A percentile compares a stretch with the other conserved stretches of the same genome.
Conservation (phyloP, 495 filamentous ascomycete genomes). For the Xylaria sp. region DNA sequence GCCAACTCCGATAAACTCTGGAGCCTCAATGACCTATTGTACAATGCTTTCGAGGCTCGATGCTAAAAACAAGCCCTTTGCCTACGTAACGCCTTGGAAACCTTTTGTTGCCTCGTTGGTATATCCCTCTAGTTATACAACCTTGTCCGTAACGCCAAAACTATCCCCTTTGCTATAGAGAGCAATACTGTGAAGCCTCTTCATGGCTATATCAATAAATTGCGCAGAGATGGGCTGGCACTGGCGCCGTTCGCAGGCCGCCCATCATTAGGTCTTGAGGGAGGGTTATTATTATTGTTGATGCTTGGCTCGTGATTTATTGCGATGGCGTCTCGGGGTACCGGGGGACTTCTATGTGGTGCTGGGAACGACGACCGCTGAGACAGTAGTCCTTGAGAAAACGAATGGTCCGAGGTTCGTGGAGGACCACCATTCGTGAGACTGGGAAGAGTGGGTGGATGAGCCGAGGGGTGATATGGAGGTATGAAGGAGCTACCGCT, state of each 20-base stretch:
- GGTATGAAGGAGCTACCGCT: slow-evolving; percentile 31
- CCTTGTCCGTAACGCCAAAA: slow-evolving; percentile 29
- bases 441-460: slow-evolving; percentile 45
- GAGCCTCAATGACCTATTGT: slow-evolving; percentile 17
- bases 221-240: slow-evolving; percentile 76
- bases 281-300: slow-evolving; percentile 26
- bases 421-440: slow-evolving; percentile 45
- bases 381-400: slow-evolving; percentile 44
- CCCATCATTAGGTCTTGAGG: slow-evolving; percentile 45
- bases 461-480: slow-evolving; percentile 40
- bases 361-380: slow-evolving; percentile 42
- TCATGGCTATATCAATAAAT: slow-evolving; percentile 58
- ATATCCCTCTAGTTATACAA: slow-evolving; percentile 46
- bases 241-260: slow-evolving; percentile 68
- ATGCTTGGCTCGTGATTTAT: slow-evolving; percentile 44
- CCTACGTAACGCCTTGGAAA: slow-evolving; percentile 24
- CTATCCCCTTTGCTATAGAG: slow-evolving; percentile 32
- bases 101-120: slow-evolving; percentile 34
- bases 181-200: slow-evolving; percentile 29
- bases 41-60: slow-evolving; percentile 26
- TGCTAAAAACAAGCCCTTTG: slow-evolving; percentile 14
- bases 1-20: slow-evolving; percentile 15
- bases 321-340: slow-evolving; percentile 37
- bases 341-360: slow-evolving; percentile 47
- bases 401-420: slow-evolving; percentile 42